These are phyloP conservation scores for Lentinula aciculospora DNA, from an alignment of 768 basidiomycete genomes.

Conservation along the genomic window DNA sequence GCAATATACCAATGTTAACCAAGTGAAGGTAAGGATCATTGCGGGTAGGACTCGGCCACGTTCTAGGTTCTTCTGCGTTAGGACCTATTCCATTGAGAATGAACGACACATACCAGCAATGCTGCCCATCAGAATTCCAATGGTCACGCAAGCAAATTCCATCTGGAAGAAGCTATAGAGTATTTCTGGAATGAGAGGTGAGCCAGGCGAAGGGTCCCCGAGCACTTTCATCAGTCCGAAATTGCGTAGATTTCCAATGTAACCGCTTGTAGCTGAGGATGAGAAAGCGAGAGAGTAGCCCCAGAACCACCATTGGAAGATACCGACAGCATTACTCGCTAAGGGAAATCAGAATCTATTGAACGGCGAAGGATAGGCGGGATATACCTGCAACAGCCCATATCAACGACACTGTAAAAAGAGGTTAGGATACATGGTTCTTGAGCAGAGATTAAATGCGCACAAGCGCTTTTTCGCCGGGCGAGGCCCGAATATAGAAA, in stretches of 20 bases:
- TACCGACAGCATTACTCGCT: conserved; percentile 68
- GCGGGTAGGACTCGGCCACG: conserved; percentile 79
- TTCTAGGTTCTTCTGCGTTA: conserved; percentile 29
- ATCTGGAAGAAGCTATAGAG: conserved; percentile 85
- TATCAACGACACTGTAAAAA: conserved; percentile 52
- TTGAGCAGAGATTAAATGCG: conserved; percentile 11
- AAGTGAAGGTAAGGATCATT: conserved; percentile 76
- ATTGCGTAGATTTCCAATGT: conserved; percentile 74
- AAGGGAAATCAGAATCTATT: conserved; percentile 16
- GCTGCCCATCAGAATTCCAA: conserved; percentile 70
- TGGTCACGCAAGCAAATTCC: conserved; percentile 82
- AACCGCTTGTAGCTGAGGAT: conserved; percentile 53
- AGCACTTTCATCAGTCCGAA: conserved; percentile 74
- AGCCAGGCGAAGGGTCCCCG: conserved; percentile 69
- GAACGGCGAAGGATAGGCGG: conserved; percentile 53
- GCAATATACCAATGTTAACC: conserved; percentile 86
- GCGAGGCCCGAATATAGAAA: conserved; percentile 74
- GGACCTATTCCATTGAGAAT: no score
- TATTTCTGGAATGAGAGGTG: conserved; percentile 74
- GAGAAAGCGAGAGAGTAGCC: conserved; percentile 24
- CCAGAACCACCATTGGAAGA: conserved; percentile 82
- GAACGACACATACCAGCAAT: conserved; percentile 58
- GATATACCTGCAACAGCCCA: conserved; percentile 45
- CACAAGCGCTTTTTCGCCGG: conserved; percentile 59
- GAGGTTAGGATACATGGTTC: background rate